These are phyloP conservation scores for Aciculosporium take DNA, from an alignment of 2,329 filamentous ascomycete species.

Conservation along the genomic window DNA sequence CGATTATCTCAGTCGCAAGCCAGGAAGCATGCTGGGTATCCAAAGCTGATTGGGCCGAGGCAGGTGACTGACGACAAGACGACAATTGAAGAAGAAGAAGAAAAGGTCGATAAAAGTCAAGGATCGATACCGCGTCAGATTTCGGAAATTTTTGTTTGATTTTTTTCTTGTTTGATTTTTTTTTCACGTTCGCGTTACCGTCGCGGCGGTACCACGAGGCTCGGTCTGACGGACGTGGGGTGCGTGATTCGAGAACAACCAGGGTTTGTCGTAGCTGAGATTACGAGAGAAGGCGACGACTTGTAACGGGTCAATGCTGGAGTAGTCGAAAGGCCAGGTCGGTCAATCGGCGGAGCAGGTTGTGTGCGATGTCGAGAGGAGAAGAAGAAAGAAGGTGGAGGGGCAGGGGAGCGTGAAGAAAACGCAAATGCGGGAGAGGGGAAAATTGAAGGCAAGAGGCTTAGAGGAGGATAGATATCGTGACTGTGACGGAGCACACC, in stretches of 20 bases:
- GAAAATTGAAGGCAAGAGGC: no score
- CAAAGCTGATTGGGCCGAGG: slow-evolving; percentile 2
- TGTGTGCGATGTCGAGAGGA: no score
- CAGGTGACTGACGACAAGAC: not conserved
- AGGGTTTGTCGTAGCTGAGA: not conserved
- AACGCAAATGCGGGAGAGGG: no score
- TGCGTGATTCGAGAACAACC: slow-evolving; percentile 4
- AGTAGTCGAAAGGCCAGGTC: no score
- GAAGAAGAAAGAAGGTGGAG: no score
- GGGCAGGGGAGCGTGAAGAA: no score
- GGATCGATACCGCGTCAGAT: not conserved
- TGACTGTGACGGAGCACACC: no score
- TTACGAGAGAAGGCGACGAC: not conserved
- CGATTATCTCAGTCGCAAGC: slow-evolving; percentile 12
- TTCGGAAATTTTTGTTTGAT: not conserved
- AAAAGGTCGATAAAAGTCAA: not conserved
- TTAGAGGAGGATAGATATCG: no score
- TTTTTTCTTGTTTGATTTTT: not conserved
- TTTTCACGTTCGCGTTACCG: not conserved
- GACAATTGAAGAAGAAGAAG: no score
- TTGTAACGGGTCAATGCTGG: not conserved
- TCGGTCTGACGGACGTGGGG: not conserved
- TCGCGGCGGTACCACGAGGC: not conserved
- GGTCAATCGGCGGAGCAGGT: no score
- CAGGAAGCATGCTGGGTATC: slow-evolving; percentile 14